A percentile compares a stretch with the other conserved stretches of the same genome.
These are phyloP conservation scores for Sphagnum tenellum DNA, from an alignment of 225 moss, liverwort and hornwort species.

Conservation along the genomic window DNA sequence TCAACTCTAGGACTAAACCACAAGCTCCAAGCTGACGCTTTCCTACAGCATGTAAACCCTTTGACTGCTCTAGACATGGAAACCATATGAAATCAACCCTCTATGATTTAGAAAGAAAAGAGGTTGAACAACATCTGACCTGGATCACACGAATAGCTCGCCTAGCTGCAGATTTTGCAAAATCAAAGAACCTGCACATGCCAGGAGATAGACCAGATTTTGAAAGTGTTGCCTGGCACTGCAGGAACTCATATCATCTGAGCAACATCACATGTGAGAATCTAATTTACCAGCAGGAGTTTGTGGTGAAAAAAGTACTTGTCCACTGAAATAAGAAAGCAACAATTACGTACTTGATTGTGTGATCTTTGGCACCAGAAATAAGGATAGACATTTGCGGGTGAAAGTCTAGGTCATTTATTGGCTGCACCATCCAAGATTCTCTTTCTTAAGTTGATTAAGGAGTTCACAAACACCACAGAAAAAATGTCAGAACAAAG, in stretches of 20 bases:
- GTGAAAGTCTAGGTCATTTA: conserved; percentile 90
- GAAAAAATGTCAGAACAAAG: neutral
- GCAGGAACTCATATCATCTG: too few relatives aligned
- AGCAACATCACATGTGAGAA: too few relatives aligned
- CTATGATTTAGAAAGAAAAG: neutral
- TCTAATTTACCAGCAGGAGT: too few relatives aligned
- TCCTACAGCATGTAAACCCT: too few relatives aligned
- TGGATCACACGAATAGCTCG: conserved; percentile 91
- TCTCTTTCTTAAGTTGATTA: too few relatives aligned
- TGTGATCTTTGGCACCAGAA: conserved; percentile 89
- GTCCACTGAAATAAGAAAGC: too few relatives aligned
- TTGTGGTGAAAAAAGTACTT: too few relatives aligned
- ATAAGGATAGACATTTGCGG: conserved; percentile 86
- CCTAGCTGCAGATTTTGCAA: conserved; percentile 82
- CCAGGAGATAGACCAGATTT: neutral
- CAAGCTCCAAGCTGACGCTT: too few relatives aligned
- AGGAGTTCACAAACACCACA: neutral
- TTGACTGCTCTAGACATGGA: too few relatives aligned
- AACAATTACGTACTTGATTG: conserved; percentile 46
- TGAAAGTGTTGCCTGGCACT: too few relatives aligned
- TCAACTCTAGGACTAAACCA: too few relatives aligned
- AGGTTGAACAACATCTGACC: conserved; percentile 11
- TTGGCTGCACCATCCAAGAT: conserved; percentile 46
- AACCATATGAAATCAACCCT: too few relatives aligned
- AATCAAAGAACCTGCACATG: conserved; percentile 69